Conservation (phyloP, 352 stramenopile species). For the Phytophthora brassicae region DNA sequence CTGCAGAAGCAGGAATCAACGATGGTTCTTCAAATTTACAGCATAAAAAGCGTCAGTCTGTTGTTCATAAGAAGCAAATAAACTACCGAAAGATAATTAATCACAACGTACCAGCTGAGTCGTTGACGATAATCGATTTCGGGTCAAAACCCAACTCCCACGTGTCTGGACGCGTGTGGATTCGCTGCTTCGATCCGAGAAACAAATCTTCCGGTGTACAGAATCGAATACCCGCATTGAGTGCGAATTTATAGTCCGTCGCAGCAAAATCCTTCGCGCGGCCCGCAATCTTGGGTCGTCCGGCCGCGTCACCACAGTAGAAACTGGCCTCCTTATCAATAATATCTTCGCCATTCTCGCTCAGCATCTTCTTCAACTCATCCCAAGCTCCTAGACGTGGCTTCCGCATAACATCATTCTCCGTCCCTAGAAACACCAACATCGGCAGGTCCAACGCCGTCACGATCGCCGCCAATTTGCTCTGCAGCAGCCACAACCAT, state of each 20-base stretch:
- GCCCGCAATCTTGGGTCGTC: conserved; percentile 65
- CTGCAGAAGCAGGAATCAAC: conserved; percentile 27
- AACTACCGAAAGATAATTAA: not conserved
- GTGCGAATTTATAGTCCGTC: conserved; percentile 88
- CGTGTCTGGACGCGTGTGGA: conserved; percentile 67
- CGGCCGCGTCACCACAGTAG: conserved; percentile 84
- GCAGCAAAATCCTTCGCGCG: conserved; percentile 82
- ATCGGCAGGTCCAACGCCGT: conserved; percentile 65
- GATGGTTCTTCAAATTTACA: conserved; percentile 19
- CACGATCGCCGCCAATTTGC: conserved; percentile 69
- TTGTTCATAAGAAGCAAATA: not conserved
- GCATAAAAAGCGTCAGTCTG: not conserved
- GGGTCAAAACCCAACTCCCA: conserved; percentile 83
- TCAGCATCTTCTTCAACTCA: conserved; percentile 42
- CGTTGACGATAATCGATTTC: conserved; percentile 31
- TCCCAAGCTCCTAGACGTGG: conserved; percentile 70
- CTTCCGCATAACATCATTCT: conserved; percentile 80
- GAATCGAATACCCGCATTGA: conserved; percentile 84
- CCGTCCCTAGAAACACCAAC: conserved; percentile 67
- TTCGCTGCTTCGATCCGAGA: conserved; percentile 59
- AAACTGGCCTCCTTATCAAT: conserved; percentile 66
- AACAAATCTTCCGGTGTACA: conserved; percentile 87
- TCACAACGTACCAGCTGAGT: conserved; percentile 28
- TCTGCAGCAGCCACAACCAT: conserved; percentile 34
- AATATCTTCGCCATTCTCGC: conserved; percentile 11